A percentile compares a stretch with the other conserved stretches of the same genome.
Conservation (phyloP, 2,329 filamentous ascomycete species). For the Biscogniauxia marginata region DNA sequence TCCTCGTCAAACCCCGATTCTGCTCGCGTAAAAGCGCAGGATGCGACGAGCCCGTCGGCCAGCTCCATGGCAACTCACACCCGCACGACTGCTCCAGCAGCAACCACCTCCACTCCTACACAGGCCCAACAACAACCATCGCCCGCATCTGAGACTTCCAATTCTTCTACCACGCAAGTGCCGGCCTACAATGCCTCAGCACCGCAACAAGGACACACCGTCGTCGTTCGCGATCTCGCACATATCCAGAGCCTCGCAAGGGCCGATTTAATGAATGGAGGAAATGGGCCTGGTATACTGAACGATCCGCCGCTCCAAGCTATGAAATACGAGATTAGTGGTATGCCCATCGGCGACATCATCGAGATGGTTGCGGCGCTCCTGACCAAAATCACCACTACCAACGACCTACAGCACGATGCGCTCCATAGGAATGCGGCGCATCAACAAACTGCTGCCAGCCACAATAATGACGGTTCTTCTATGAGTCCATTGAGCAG, state of each 20-base stretch:
- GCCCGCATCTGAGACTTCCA: constrained; percentile 27
- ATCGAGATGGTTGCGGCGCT: constrained; percentile 99
- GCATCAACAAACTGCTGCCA: constrained; percentile 55
- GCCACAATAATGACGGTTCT: constrained; percentile 47
- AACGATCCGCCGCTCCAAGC: constrained; percentile 52
- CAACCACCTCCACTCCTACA: constrained; percentile 22
- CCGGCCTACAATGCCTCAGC: constrained; percentile 37
- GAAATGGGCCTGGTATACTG: constrained; percentile 47
- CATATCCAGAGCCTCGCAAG: constrained; percentile 88
- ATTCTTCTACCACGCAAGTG: constrained; percentile 23
- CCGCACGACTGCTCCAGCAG: constrained; percentile 27
- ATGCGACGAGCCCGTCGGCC: constrained; percentile 37
- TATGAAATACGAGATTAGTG: constrained; percentile 88
- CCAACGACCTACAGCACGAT: constrained; percentile 93
- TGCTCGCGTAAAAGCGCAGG: constrained; percentile 37
- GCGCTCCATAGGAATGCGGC: constrained; percentile 72
- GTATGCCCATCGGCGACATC: constrained; percentile 94
- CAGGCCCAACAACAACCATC: constrained; percentile 30
- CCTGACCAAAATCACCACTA: constrained; percentile 94
- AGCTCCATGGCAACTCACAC: constrained; percentile 50
- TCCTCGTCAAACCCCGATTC: constrained; percentile 46
- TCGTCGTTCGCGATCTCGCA: constrained; percentile 83
- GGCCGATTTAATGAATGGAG: constrained; percentile 64
- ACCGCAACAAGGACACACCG: constrained; percentile 49
- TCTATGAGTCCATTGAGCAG: constrained; percentile 59